Percentiles rank a stretch among this genome's conserved stretches.
Conservation (phyloP, 2,329 filamentous ascomycete genomes). For the Rhytidhysteron rufulum region DNA sequence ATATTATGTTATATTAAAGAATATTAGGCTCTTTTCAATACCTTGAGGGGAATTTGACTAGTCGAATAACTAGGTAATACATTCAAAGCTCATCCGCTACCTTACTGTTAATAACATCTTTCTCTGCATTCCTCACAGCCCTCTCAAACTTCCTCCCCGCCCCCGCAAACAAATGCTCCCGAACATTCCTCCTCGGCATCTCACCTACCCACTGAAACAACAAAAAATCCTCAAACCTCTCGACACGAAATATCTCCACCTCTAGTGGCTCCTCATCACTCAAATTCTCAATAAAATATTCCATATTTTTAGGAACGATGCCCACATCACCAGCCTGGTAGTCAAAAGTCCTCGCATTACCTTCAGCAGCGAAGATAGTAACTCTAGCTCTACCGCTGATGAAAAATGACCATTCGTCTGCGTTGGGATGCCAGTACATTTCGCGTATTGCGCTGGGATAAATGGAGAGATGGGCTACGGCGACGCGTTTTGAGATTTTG, state of each 20-base stretch:
- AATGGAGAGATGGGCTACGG: slow-evolving; percentile 68
- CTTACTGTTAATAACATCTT: slow-evolving; percentile 46
- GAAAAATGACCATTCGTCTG: slow-evolving; percentile 81
- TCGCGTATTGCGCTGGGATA: slow-evolving; percentile 69
- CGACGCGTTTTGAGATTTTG: slow-evolving; percentile 67
- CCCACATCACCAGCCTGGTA: slow-evolving; percentile 72
- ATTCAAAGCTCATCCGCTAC: too few species aligned
- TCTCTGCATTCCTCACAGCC: slow-evolving; percentile 59
- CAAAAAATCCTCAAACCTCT: slow-evolving; percentile 69
- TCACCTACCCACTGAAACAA: slow-evolving; percentile 74
- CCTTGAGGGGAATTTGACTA: too few species aligned
- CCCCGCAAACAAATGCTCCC: slow-evolving; percentile 63
- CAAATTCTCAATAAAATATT: slow-evolving; percentile 78
- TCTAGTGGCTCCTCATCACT: slow-evolving; percentile 68
- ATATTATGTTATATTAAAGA: too few species aligned
- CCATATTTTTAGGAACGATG: slow-evolving; percentile 72
- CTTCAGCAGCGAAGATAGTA: slow-evolving; percentile 69
- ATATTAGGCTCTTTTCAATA: too few species aligned
- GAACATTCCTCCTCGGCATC: slow-evolving; percentile 63
- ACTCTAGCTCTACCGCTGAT: slow-evolving; percentile 67
- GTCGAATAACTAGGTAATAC: too few species aligned
- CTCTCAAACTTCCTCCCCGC: slow-evolving; percentile 61
- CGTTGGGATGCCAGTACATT: slow-evolving; percentile 79
- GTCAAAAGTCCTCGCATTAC: slow-evolving; percentile 70
- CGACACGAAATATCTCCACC: slow-evolving; percentile 71